Percentiles rank a stretch among this genome's conserved stretches.
These are phyloP conservation scores for Phialophora tarda DNA, from an alignment of 2,329 filamentous ascomycete species.

Conservation along the genomic window DNA sequence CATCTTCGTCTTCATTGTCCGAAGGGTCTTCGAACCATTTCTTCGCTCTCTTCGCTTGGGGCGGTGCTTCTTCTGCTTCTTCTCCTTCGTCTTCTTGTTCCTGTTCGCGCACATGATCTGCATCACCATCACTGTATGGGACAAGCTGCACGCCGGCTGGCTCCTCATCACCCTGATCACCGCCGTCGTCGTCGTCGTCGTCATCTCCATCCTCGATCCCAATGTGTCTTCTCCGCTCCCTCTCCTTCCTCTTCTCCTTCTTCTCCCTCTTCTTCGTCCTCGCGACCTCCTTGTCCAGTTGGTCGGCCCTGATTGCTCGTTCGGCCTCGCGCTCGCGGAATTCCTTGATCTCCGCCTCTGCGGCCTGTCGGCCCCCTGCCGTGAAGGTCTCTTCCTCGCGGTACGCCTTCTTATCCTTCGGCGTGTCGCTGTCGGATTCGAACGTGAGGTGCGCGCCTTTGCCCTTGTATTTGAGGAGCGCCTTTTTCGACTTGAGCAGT, in stretches of 20 bases:
- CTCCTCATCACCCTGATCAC: constrained; percentile 43
- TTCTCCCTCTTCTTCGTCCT: constrained; percentile 69
- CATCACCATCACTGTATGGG: constrained; percentile 42
- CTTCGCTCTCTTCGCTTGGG: constrained; percentile 46
- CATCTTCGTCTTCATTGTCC: background rate
- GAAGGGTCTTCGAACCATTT: constrained; percentile 46
- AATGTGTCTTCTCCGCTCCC: constrained; percentile 45
- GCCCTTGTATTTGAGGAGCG: constrained; percentile 87
- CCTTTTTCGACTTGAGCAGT: constrained; percentile 92
- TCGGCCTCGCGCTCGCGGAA: constrained; percentile 79
- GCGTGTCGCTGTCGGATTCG: constrained; percentile 67
- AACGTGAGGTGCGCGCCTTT: constrained; percentile 85
- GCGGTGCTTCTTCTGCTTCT: background rate
- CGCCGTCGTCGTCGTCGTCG: constrained; percentile 39
- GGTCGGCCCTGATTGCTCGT: constrained; percentile 75
- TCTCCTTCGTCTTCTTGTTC: constrained; percentile 41
- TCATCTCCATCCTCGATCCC: constrained; percentile 43
- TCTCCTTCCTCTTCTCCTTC: constrained; percentile 47
- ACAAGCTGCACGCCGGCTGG: constrained; percentile 44
- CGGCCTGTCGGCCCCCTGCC: constrained; percentile 65
- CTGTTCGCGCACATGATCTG: constrained; percentile 30
- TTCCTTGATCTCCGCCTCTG: constrained; percentile 65
- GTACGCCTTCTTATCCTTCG: constrained; percentile 86
- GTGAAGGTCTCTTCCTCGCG: constrained; percentile 82
- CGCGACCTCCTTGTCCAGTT: constrained; percentile 79